These are phyloP conservation scores for Paecilomyces niveus DNA, from an alignment of 2,329 filamentous ascomycete genomes.

Conservation along the genomic window DNA sequence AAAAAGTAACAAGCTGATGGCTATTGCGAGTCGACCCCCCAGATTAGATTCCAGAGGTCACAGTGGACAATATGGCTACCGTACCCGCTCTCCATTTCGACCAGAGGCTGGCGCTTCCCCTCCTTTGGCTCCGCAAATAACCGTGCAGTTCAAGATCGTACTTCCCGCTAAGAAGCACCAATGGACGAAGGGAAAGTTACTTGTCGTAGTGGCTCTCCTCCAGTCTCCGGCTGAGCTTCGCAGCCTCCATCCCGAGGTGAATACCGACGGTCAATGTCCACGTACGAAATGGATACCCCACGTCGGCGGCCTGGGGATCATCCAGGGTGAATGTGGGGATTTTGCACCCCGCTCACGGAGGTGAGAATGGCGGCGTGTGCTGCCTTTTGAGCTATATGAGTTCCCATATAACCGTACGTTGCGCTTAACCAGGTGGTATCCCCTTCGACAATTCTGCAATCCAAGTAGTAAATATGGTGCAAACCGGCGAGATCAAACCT, in stretches of 20 bases:
- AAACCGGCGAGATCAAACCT: background rate
- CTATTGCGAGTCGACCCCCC: background rate
- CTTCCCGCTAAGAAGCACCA: background rate
- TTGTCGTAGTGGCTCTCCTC: background rate
- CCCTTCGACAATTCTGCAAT: background rate
- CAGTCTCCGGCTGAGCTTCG: background rate
- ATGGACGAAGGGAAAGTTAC: background rate
- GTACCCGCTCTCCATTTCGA: background rate
- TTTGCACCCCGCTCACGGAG: background rate
- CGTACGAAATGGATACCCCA: background rate
- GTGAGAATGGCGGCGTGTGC: background rate
- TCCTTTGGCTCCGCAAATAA: background rate
- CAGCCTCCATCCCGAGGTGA: background rate
- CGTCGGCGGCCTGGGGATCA: background rate
- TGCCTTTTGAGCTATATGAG: background rate
- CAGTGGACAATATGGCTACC: background rate
- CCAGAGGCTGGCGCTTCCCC: background rate
- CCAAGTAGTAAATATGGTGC: background rate
- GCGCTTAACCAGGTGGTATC: background rate
- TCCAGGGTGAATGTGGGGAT: background rate
- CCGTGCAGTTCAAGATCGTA: background rate
- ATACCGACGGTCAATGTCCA: background rate
- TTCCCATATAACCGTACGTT: background rate
- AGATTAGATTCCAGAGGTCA: background rate
- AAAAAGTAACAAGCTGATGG: background rate